Evolutionary conservation across 1,139 yeast species (phyloP).

Genomic region (Magnusiomyces starmeri): DNA sequence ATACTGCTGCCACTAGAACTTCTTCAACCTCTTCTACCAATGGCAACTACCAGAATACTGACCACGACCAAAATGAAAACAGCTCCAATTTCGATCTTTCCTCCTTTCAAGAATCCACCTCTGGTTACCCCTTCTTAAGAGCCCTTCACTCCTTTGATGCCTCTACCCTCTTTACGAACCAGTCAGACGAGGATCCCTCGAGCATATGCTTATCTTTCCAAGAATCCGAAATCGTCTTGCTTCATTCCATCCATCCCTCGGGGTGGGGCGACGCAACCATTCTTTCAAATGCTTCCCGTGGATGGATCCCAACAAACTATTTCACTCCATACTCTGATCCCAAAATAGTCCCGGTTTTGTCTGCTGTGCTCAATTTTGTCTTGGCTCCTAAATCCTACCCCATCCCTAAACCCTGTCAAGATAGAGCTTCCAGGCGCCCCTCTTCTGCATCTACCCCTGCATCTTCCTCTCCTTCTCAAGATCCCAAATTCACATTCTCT

Average conservation of each 20-base stretch:
- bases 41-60: not conserved
- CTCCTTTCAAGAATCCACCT: slow-evolving; percentile 4
- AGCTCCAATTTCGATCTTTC: not conserved
- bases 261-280: slow-evolving; percentile 98
- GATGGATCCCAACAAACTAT: slow-evolving; percentile 97
- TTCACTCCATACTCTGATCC: slow-evolving; percentile 48
- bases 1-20: not conserved
- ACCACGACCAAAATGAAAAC: not conserved
- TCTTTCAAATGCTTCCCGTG: slow-evolving; percentile 62
- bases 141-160: slow-evolving; percentile 82
- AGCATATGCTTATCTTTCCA: slow-evolving; percentile 79
- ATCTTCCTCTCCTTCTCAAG: not conserved
- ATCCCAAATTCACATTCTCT: slow-evolving; percentile 29
- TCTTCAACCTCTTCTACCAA: not conserved
- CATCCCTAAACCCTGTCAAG: slow-evolving; percentile 15
- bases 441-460: slow-evolving; percentile 3
- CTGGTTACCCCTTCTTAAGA: slow-evolving; percentile 33
- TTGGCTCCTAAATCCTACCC: slow-evolving; percentile 46
- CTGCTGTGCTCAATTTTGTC: slow-evolving; percentile 69
- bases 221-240: slow-evolving; percentile 73
- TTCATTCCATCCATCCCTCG: slow-evolving; percentile 81
- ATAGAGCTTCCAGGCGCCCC: not conserved
- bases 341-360: slow-evolving; percentile 50
- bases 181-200: slow-evolving; percentile 43
- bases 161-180: slow-evolving; percentile 44